Evolutionary conservation across 2,329 filamentous ascomycete species (phyloP), one percentile per base, ranked within the genome.

Genomic region (Pseudopyricularia cyperi): DNA sequence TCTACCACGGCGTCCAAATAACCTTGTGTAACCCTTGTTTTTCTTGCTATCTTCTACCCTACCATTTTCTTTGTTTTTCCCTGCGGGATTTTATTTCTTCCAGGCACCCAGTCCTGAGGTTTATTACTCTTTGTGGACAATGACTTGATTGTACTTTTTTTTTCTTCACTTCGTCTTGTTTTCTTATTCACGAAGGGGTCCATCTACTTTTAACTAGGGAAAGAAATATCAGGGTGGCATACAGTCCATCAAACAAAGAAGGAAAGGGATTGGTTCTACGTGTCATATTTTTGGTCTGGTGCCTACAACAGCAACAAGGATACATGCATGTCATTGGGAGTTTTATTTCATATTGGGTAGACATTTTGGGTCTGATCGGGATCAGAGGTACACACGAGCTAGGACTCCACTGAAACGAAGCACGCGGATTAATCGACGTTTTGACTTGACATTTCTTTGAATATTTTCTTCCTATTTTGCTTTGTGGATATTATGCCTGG

Each of bases 31-130:
- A n/a, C n/a, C n/a, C 54, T 55, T 51, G 44, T 58, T 58, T 58
- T 55, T 48, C 52, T 54, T 52, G 55, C 55, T 54, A 52, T 50
- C 59, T 58, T n/a, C n/a, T n/a, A n/a, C n/a, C n/a, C n/a, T n/a
- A n/a, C n/a, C n/a, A n/a, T 57, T 53, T 50, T 54, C 59, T 63
- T 60, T 56, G 57, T 59, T 58, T 35, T 52, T 53, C 52, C 44
- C 44, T 42, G 37, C 37, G 19, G 37, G 37, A n/a, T 42, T n/a
- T n/a, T n/a, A n/a, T 52, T 50, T 50, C 34, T 26, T 51, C 47
- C 37, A 42, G 37, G 37, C 37, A 42, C 15, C 37, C 37, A 42
- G 37, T 42, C 37, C 37, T 42, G 37, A 42, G 37, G 37, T 19
- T 42, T 42, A 12, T 24, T 42, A n/a, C n/a, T n/a, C 22, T 42